Percentiles rank a stretch among this genome's conserved stretches.
Conservation (phyloP, 305 asterid species). For the Plantago rigida region DNA sequence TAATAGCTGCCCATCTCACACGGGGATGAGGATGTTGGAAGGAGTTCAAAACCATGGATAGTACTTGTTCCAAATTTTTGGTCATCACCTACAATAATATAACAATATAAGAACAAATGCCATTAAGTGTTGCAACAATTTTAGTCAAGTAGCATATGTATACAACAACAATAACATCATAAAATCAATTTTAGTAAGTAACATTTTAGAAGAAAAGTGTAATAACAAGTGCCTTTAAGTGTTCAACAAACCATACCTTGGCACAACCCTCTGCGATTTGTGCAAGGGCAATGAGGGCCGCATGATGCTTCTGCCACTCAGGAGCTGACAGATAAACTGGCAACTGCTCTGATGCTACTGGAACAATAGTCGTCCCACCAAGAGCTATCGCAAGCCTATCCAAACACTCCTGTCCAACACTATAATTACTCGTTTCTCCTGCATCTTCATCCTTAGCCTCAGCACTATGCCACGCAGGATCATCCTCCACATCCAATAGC, state of each 20-base stretch:
- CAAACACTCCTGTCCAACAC: slow-evolving; percentile 87
- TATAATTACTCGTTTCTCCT: slow-evolving; percentile 72
- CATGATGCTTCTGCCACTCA: slow-evolving; percentile 92
- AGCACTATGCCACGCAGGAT: slow-evolving; percentile 79
- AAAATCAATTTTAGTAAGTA: not conserved
- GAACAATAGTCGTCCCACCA: slow-evolving; percentile 83
- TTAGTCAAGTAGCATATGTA: not conserved
- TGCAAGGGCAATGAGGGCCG: slow-evolving; percentile 82
- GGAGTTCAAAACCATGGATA: slow-evolving; percentile 74
- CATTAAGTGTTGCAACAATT: no score
- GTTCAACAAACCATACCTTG: slow-evolving; percentile 38
- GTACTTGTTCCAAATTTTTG: slow-evolving; percentile 76
- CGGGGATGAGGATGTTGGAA: slow-evolving; percentile 95
- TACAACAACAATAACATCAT: not conserved
- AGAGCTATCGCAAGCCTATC: slow-evolving; percentile 77
- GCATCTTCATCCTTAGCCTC: slow-evolving; percentile 86
- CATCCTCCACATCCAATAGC: slow-evolving; percentile 78
- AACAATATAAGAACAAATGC: no score
- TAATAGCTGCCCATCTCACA: slow-evolving; percentile 87
- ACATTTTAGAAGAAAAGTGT: not conserved
- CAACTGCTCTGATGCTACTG: slow-evolving; percentile 79
- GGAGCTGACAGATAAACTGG: slow-evolving; percentile 62
- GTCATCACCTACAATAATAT: slow-evolving; percentile 53
- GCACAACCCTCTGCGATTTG: slow-evolving; percentile 91
- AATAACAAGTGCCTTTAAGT: not conserved